Evolutionary conservation across 176 grass and related monocot genomes (phyloP).

Genomic region (Leersia perrieri): DNA sequence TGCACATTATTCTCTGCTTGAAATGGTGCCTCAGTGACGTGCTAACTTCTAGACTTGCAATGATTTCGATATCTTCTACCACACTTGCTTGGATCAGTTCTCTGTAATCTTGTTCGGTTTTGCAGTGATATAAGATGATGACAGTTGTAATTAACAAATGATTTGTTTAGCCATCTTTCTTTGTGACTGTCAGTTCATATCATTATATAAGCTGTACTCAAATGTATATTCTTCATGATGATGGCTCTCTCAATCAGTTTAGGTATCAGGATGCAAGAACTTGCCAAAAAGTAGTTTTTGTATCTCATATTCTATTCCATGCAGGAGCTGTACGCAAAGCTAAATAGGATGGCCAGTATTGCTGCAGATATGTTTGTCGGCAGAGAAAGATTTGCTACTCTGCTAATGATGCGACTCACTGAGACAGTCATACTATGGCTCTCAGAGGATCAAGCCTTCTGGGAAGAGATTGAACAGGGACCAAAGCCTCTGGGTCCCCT

Average conservation of each 20-base stretch:
- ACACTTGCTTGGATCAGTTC: background rate
- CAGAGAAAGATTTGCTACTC: slow-evolving; percentile 76
- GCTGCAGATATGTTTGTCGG: slow-evolving; percentile 88
- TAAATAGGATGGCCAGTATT: slow-evolving; percentile 71
- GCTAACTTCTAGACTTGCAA: background rate
- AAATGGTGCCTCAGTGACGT: background rate
- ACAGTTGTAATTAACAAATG: background rate
- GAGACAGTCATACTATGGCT: slow-evolving; percentile 88
- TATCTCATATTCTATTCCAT: slow-evolving; percentile 19
- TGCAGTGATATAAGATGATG: background rate
- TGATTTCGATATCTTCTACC: slow-evolving; percentile 5
- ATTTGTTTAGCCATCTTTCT: background rate
- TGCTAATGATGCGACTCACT: slow-evolving; percentile 86
- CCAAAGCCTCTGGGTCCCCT: slow-evolving; percentile 57
- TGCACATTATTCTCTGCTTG: background rate
- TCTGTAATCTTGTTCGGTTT: background rate
- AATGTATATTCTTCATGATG: background rate
- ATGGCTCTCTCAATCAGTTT: background rate
- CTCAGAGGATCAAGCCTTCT: slow-evolving; percentile 80
- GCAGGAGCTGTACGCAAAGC: slow-evolving; percentile 79
- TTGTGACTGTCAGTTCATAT: background rate
- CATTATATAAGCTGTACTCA: background rate
- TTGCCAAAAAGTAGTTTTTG: background rate
- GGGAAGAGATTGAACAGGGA: slow-evolving; percentile 86
- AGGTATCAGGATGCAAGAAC: background rate